Conservation (phyloP, 1,284 basidiomycete genomes). For the Trichosporon sp. region DNA sequence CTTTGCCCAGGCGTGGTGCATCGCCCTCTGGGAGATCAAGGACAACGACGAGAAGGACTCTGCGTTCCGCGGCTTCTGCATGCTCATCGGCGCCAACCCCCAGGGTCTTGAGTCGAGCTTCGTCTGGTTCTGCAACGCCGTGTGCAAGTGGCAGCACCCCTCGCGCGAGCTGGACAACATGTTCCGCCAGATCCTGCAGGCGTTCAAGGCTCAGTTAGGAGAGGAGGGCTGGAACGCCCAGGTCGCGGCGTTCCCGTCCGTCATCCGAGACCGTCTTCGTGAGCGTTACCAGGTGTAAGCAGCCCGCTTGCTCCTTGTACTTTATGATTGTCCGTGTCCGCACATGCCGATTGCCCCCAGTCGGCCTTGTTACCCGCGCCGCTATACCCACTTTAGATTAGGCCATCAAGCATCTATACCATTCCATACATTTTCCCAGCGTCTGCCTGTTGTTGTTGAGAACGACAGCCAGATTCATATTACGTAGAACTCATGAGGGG, state of each 20-base stretch:
- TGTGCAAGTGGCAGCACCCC: slow-evolving; percentile 85
- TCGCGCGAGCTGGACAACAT: slow-evolving; percentile 82
- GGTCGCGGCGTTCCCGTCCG: slow-evolving; percentile 40
- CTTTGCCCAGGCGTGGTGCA: slow-evolving; percentile 95
- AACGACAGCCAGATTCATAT: slow-evolving; percentile 1
- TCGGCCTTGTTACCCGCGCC: slow-evolving; percentile 19
- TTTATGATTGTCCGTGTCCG: background rate
- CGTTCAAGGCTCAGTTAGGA: slow-evolving; percentile 46
- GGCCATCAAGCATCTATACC: slow-evolving; percentile 27
- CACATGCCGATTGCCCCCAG: background rate
- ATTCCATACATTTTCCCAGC: slow-evolving; percentile 18
- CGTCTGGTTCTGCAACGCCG: slow-evolving; percentile 95
- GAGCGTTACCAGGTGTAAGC: slow-evolving; percentile 47
- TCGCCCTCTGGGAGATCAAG: slow-evolving; percentile 94
- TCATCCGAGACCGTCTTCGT: slow-evolving; percentile 42
- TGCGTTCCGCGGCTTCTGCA: slow-evolving; percentile 97
- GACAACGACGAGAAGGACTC: slow-evolving; percentile 99
- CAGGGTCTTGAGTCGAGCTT: slow-evolving; percentile 82
- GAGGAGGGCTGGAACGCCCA: slow-evolving; percentile 38
- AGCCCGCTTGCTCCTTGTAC: background rate
- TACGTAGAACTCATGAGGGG: slow-evolving; percentile 19
- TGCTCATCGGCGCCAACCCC: slow-evolving; percentile 90
- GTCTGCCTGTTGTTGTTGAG: slow-evolving; percentile 6
- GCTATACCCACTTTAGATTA: slow-evolving; percentile 24
- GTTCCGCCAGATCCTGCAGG: slow-evolving; percentile 61